Percentiles rank a stretch among this genome's conserved stretches.
Conservation (phyloP, 1,284 basidiomycete genomes). For the Malassezia pachydermatis region DNA sequence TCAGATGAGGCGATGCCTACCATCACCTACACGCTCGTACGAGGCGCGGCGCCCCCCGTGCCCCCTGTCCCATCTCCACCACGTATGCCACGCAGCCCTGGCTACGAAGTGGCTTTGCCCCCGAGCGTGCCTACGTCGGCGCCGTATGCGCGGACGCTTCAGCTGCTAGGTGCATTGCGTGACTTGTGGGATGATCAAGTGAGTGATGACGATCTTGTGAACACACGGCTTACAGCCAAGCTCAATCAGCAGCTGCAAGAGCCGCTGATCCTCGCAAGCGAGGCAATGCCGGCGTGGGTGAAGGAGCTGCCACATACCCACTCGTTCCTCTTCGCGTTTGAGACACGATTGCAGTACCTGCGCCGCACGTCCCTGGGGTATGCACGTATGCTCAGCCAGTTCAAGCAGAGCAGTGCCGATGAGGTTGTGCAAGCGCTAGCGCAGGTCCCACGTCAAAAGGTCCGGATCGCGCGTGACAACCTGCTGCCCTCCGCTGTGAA, state of each 20-base stretch:
- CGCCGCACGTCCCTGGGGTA: conserved; percentile 97
- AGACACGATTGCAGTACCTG: conserved; percentile 88
- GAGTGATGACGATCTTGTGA: conserved; percentile 74
- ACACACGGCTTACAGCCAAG: conserved; percentile 96
- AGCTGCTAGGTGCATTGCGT: conserved; percentile 76
- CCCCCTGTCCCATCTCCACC: background rate
- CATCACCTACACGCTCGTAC: conserved; percentile 74
- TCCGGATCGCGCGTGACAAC: conserved; percentile 85
- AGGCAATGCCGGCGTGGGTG: conserved; percentile 92
- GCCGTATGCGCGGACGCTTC: conserved; percentile 78
- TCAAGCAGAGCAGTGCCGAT: conserved; percentile 54
- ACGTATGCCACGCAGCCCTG: background rate
- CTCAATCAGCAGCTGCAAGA: conserved; percentile 95
- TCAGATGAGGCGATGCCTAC: conserved; percentile 48
- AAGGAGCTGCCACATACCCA: conserved; percentile 84
- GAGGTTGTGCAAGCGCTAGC: conserved; percentile 84
- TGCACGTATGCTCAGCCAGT: conserved; percentile 80
- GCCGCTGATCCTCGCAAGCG: conserved; percentile 95
- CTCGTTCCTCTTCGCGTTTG: conserved; percentile 96
- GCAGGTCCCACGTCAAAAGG: conserved; percentile 86
- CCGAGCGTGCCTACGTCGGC: conserved; percentile 71
- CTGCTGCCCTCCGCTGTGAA: conserved; percentile 94
- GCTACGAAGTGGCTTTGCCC: conserved; percentile 45
- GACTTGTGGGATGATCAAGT: conserved; percentile 52
- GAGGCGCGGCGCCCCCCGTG: conserved; percentile 60